Evolutionary conservation across 2,329 filamentous ascomycete genomes (phyloP).

Genomic region (Nemania serpens): DNA sequence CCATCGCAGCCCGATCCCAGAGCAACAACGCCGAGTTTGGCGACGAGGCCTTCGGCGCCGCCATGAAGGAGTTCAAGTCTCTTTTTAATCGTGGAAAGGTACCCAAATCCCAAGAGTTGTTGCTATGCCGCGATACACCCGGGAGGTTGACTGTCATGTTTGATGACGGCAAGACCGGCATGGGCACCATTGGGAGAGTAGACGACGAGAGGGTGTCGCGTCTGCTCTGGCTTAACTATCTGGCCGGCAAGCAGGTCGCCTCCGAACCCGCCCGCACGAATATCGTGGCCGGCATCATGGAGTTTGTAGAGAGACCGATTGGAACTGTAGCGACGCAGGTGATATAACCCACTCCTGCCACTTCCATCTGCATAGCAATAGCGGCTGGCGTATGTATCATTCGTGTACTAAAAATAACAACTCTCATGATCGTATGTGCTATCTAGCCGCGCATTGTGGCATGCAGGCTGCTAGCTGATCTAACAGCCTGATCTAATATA

Average conservation of each 20-base stretch:
- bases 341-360: slow-evolving; percentile 39
- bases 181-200: slow-evolving; percentile 70
- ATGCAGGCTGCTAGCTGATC: too few species aligned
- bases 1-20: slow-evolving; percentile 75
- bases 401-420: too few species aligned
- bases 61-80: slow-evolving; percentile 77
- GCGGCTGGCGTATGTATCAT: too few species aligned
- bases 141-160: slow-evolving; percentile 73
- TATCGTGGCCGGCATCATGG: slow-evolving; percentile 86
- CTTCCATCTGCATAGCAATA: too few species aligned
- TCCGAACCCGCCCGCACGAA: slow-evolving; percentile 80
- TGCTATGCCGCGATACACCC: slow-evolving; percentile 68
- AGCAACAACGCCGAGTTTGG: slow-evolving; percentile 58
- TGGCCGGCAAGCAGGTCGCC: slow-evolving; percentile 84
- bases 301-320: slow-evolving; percentile 84
- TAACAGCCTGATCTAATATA: too few species aligned
- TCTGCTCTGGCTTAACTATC: slow-evolving; percentile 86
- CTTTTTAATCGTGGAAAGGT: slow-evolving; percentile 83
- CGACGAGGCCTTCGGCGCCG: slow-evolving; percentile 76
- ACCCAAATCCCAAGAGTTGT: slow-evolving; percentile 77
- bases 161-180: slow-evolving; percentile 55
- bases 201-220: slow-evolving; percentile 79
- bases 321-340: slow-evolving; percentile 86
- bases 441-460: too few species aligned
- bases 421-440: too few species aligned